phyloP scores from a whole-genome alignment of 768 basidiomycete genomes.

The Plicaturopsis crispa region DNA sequence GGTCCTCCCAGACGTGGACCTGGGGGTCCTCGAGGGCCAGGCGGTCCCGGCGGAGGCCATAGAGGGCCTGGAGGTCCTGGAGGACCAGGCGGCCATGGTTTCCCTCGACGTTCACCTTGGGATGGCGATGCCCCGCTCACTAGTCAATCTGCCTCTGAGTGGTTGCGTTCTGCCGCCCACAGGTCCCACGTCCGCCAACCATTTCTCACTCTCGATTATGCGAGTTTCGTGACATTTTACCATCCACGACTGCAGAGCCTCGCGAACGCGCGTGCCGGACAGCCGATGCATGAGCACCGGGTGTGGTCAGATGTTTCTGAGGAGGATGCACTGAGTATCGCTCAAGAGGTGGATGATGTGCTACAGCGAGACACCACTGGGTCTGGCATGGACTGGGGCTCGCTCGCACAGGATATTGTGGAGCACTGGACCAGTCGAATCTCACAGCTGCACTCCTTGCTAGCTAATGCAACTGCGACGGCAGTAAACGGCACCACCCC shows the following conservation, averaged over 20 bases:
- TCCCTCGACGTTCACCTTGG: too few species aligned
- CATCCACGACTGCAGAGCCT: conserved; percentile 14
- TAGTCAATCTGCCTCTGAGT: conserved; percentile 9
- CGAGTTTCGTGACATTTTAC: conserved; percentile 13
- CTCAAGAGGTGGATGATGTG: conserved; percentile 12
- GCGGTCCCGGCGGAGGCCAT: conserved; percentile 6
- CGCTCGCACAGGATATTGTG: conserved; percentile 7
- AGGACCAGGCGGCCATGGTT: too few species aligned
- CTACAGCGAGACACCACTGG: conserved; percentile 5
- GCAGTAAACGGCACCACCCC: conserved; percentile 9
- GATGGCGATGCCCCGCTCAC: too few species aligned
- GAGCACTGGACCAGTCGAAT: conserved; percentile 13
- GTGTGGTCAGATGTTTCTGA: conserved; percentile 11
- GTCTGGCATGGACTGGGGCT: conserved; percentile 10
- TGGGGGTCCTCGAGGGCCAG: conserved; percentile 2
- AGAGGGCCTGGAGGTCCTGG: conserved; percentile 6
- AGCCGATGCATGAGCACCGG: conserved; percentile 10
- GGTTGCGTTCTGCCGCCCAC: conserved; percentile 13
- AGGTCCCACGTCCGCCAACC: conserved; percentile 10
- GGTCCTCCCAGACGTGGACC: conserved; percentile 7
- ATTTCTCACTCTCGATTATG: conserved; percentile 9
- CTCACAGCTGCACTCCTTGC: conserved; percentile 9
- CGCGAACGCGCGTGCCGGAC: conserved; percentile 7
- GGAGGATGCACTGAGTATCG: conserved; percentile 10
- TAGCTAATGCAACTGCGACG: too few species aligned